Conservation (phyloP, 768 basidiomycete genomes). For the Termitomyces sp. region DNA sequence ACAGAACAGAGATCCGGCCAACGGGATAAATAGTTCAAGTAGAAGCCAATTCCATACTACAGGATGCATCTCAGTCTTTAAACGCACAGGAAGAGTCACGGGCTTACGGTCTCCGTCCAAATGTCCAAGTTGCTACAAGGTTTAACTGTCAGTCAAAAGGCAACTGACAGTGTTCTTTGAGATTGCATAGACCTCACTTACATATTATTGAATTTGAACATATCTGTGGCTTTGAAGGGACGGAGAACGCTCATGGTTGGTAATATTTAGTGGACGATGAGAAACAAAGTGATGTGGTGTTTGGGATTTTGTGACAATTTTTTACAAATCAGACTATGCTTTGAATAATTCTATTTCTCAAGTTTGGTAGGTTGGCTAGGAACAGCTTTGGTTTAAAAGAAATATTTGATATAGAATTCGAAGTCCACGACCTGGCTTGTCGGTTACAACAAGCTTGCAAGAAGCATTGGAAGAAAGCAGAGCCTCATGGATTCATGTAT, state of each 20-base stretch:
- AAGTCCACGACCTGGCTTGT: background rate
- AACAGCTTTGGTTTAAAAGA: background rate
- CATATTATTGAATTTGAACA: constrained; percentile 94
- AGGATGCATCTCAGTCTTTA: background rate
- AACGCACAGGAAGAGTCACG: background rate
- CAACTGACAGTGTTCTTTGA: constrained; percentile 2
- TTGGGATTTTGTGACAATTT: background rate
- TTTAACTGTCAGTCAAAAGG: background rate
- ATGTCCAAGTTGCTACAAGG: constrained; percentile 79
- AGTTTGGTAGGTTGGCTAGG: background rate
- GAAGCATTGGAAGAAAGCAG: background rate
- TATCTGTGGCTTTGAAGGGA: constrained; percentile 83
- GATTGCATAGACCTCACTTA: constrained; percentile 27
- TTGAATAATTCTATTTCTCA: background rate
- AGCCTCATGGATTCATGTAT: background rate
- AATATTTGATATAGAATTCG: background rate
- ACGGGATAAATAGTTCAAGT: constrained; percentile 79
- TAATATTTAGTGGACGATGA: background rate
- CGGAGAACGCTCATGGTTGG: constrained; percentile 78
- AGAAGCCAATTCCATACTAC: constrained; percentile 86
- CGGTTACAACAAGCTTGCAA: background rate
- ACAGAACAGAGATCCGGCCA: constrained; percentile 92
- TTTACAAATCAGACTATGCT: background rate
- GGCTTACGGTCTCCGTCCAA: constrained; percentile 92
- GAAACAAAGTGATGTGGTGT: background rate